Base-by-base conservation (phyloP, 768 basidiomycete species). In the Collybia mongolica region DNA sequence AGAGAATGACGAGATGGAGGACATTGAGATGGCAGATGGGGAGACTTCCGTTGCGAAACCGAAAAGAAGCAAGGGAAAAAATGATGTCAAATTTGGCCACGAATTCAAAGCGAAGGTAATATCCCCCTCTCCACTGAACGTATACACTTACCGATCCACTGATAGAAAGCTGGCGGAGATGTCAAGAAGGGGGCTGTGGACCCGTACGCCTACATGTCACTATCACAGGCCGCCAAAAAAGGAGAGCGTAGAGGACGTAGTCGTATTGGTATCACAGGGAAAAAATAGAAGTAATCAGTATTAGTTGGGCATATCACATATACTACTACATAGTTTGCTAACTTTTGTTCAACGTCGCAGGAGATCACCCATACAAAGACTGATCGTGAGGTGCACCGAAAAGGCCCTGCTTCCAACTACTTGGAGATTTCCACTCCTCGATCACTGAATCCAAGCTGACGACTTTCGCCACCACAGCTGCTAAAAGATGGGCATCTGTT, bases 21-120 rank as follows among this genome's bases (percentile, higher is more conserved):
- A 89, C 53, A 73, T 90, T 45, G 88, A 92, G 54, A 87, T 93
- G 81, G 90, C 73, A 20, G 90, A 93, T 52, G 79, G 66, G 0
- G 82, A 88, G 51, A 73, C 74, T 39, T 59, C 58, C n/a, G 60
- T 57, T 3, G 57, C 60, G 15, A 72, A 68, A 54, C 53, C 74
- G 67, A 78, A 80, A 72, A 75, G 80, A 77, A 66, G 76, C 68
- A 75, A 81, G 72, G 67, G 81, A 73, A 70, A 72, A 66, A 42
- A 78, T 65, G 71, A 72, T 28, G 55, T 62, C 24, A 73, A 67
- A 52, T 59, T 79, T 79, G 97, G 97, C 11, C 83, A 83, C 12
- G 94, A 98, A 66, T 98, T 97, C 77, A 95, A 89, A 66, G 92
- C 97, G 24, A 98, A 94, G 84, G 95, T 93, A 57, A 49, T 52